These are phyloP conservation scores for Cystobasidium pallidum DNA, from an alignment of 1,284 basidiomycete species.

Conservation along the genomic window DNA sequence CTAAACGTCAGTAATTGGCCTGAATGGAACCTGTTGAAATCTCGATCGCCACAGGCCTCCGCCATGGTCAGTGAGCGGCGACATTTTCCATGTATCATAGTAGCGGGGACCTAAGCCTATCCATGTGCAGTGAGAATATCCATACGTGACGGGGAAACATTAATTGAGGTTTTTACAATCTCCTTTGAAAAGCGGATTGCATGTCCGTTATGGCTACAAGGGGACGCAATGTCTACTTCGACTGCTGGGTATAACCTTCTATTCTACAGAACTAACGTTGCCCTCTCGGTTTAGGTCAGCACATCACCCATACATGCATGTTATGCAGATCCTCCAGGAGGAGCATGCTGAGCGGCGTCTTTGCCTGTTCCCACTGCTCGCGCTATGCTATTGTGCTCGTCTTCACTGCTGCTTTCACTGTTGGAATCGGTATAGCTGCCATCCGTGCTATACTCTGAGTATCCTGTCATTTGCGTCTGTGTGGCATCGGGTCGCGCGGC, in stretches of 20 bases:
- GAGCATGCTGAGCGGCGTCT: background rate
- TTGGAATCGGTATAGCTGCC: constrained; percentile 24
- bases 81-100: too few species aligned
- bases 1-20: background rate
- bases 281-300: background rate
- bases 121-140: too few species aligned
- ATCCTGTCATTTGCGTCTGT: constrained; percentile 20
- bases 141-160: too few species aligned
- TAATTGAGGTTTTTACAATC: too few species aligned
- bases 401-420: background rate
- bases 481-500: background rate
- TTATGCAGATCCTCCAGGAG: too few species aligned
- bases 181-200: background rate
- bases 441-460: constrained; percentile 22
- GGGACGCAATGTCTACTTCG: background rate
- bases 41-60: background rate
- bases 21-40: background rate
- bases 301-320: too few species aligned
- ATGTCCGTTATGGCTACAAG: constrained; percentile 3
- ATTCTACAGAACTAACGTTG: background rate
- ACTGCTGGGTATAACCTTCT: background rate
- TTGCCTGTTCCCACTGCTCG: background rate
- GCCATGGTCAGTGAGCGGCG: too few species aligned
- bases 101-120: too few species aligned
- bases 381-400: too few species aligned